A percentile compares a stretch with the other conserved stretches of the same genome.
These are phyloP conservation scores for Wickerhamomyces tratensis DNA, from an alignment of 805 yeast genomes.

Conservation along the genomic window DNA sequence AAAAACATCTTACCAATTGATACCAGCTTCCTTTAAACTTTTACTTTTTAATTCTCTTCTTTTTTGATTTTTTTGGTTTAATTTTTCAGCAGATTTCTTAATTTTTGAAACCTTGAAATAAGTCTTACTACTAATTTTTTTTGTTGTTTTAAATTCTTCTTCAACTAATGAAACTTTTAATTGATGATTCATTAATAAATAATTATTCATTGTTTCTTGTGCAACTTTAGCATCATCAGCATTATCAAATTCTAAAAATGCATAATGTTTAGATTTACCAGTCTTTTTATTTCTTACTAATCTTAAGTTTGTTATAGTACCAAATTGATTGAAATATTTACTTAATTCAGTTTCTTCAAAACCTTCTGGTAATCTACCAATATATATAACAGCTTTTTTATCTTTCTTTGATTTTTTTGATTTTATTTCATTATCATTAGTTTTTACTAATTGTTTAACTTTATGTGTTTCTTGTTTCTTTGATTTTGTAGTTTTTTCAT, in stretches of 20 bases:
- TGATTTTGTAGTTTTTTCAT: conserved; percentile 2
- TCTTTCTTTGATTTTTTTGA: conserved; percentile 16
- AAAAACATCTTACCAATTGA: conserved; percentile 11
- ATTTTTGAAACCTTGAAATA: conserved; percentile 21
- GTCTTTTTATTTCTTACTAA: conserved; percentile 84
- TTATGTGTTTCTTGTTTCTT: conserved; percentile 17
- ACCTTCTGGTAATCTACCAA: conserved; percentile 90
- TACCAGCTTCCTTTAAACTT: conserved; percentile 25
- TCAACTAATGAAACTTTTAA: conserved; percentile 58
- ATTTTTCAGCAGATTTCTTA: conserved; percentile 19
- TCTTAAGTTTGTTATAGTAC: conserved; percentile 68
- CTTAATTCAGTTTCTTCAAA: conserved; percentile 73
- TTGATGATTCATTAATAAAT: conserved; percentile 79
- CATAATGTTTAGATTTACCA: conserved; percentile 88
- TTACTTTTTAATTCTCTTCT: conserved; percentile 24
- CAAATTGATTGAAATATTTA: conserved; percentile 85
- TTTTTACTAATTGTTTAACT: conserved; percentile 11
- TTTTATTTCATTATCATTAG: conserved; percentile 11
- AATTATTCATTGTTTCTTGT: conserved; percentile 93
- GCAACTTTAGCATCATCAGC: conserved; percentile 78
- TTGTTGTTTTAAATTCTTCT: conserved; percentile 30
- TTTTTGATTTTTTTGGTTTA: conserved; percentile 21
- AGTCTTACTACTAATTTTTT: conserved; percentile 23
- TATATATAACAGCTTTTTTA: conserved; percentile 64
- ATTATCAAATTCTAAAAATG: conserved; percentile 74